Conservation (phyloP, 176 grass and related monocot genomes). For the Lolium multiflorum region DNA sequence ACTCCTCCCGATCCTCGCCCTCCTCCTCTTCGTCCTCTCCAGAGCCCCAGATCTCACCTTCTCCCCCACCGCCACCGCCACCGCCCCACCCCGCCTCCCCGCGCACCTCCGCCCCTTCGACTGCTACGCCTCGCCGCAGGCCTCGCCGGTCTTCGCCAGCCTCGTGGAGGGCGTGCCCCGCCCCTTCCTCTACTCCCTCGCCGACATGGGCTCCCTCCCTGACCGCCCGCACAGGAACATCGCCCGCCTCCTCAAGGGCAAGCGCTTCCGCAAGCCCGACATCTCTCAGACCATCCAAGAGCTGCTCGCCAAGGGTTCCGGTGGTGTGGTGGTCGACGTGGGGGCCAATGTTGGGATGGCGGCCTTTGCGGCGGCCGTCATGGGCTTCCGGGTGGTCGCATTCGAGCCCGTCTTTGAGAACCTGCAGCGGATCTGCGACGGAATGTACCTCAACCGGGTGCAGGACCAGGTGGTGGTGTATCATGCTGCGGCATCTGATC, state of each 20-base stretch:
- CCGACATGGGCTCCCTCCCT: slow-evolving; percentile 78
- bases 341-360: slow-evolving; percentile 96
- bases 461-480: slow-evolving; percentile 58
- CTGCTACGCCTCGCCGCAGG: slow-evolving; percentile 81
- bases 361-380: slow-evolving; percentile 77
- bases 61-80: not conserved
- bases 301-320: slow-evolving; percentile 49
- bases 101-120: slow-evolving; percentile 57
- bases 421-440: slow-evolving; percentile 82
- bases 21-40: slow-evolving; percentile 59
- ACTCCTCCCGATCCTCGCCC: slow-evolving; percentile 57
- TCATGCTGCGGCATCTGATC: slow-evolving; percentile 68
- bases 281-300: slow-evolving; percentile 80
- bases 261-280: slow-evolving; percentile 84
- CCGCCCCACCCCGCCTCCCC: not conserved
- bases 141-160: slow-evolving; percentile 84
- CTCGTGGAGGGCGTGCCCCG: slow-evolving; percentile 79
- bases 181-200: slow-evolving; percentile 86
- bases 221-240: slow-evolving; percentile 88
- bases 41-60: slow-evolving; percentile 48
- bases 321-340: slow-evolving; percentile 73
- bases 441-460: slow-evolving; percentile 74
- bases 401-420: slow-evolving; percentile 95
- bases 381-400: slow-evolving; percentile 81
- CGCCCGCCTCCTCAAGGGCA: slow-evolving; percentile 75